phyloP scores from a whole-genome alignment of 139 green algal genomes.

The Nannochloris sp. region DNA sequence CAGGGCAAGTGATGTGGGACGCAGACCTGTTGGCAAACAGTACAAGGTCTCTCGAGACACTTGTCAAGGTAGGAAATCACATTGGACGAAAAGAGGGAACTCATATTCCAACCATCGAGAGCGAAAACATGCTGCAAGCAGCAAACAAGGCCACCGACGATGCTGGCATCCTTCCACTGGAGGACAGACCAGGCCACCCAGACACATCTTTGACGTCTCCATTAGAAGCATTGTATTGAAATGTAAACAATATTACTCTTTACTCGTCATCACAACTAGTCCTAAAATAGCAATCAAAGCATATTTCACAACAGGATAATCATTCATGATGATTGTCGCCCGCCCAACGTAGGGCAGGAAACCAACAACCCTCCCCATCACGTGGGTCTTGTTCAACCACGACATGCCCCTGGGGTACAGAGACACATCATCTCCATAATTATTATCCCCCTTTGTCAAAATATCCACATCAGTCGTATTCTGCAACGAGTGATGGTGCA shows the following conservation, averaged over 20 bases:
- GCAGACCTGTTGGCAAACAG: conserved; percentile 28
- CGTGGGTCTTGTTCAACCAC: conserved; percentile 85
- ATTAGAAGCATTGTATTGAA: background rate
- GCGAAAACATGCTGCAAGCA: no score
- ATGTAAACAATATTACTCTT: conserved; percentile 51
- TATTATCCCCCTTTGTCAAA: conserved; percentile 97
- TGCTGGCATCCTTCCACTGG: background rate
- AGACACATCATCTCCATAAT: conserved; percentile 81
- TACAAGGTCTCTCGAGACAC: conserved; percentile 29
- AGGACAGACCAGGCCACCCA: background rate
- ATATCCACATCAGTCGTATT: conserved; percentile 46
- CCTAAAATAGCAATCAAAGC: conserved; percentile 78
- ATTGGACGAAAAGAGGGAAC: conserved; percentile 10
- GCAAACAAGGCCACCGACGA: background rate
- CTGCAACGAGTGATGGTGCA: conserved; percentile 47
- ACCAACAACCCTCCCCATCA: conserved; percentile 89
- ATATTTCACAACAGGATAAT: conserved; percentile 87
- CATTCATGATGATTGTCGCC: conserved; percentile 99
- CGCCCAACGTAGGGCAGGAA: conserved; percentile 89
- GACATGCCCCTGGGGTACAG: conserved; percentile 78
- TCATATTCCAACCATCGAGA: no score
- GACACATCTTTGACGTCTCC: background rate
- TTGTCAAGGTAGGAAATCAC: conserved; percentile 37
- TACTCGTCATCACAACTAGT: conserved; percentile 89
- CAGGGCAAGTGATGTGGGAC: conserved; percentile 21